Evolutionary conservation across 2,329 filamentous ascomycete genomes (phyloP).

Genomic region (Aspergillus cejpii): DNA sequence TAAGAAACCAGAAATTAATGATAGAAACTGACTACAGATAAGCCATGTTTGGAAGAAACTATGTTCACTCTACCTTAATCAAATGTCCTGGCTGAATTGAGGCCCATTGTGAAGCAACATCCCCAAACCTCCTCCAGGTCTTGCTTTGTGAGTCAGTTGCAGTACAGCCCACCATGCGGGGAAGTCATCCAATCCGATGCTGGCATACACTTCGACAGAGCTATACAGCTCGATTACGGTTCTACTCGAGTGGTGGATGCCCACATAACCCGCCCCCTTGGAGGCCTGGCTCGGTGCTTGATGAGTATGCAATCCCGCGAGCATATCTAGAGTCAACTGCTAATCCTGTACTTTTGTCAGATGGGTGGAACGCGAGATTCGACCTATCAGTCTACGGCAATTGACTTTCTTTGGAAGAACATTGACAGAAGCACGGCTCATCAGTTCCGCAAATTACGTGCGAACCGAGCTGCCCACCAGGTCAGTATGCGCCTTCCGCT

Average conservation of each 20-base stretch:
- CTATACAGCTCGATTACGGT: slow-evolving; percentile 18
- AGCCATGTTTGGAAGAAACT: slow-evolving; percentile 17
- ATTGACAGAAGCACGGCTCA: slow-evolving; percentile 77
- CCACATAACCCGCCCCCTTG: slow-evolving; percentile 46
- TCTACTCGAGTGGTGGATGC: slow-evolving; percentile 20
- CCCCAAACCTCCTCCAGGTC: slow-evolving; percentile 12
- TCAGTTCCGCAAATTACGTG: slow-evolving; percentile 96
- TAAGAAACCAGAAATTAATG: slow-evolving; percentile 3
- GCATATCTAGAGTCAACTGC: slow-evolving; percentile 5
- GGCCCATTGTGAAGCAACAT: slow-evolving; percentile 1
- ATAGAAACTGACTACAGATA: slow-evolving; percentile 3
- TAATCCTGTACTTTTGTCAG: slow-evolving; percentile 43
- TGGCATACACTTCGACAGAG: slow-evolving; percentile 24
- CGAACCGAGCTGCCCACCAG: slow-evolving; percentile 85
- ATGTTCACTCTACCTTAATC: slow-evolving; percentile 7
- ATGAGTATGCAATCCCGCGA: slow-evolving; percentile 45
- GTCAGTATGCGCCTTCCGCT: slow-evolving; percentile 37
- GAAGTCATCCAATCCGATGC: slow-evolving; percentile 30
- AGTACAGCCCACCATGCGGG: slow-evolving; percentile 30
- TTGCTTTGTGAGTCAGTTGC: slow-evolving; percentile 23
- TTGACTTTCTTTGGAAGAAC: slow-evolving; percentile 96
- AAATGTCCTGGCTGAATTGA: slow-evolving; percentile 7
- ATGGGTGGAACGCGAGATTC: slow-evolving; percentile 87
- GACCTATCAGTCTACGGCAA: slow-evolving; percentile 93
- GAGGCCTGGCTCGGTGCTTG: slow-evolving; percentile 53